A percentile compares a stretch with the other conserved stretches of the same genome.
phyloP scores from a whole-genome alignment of 2,329 filamentous ascomycete species.

The Colletotrichum godetiae region DNA sequence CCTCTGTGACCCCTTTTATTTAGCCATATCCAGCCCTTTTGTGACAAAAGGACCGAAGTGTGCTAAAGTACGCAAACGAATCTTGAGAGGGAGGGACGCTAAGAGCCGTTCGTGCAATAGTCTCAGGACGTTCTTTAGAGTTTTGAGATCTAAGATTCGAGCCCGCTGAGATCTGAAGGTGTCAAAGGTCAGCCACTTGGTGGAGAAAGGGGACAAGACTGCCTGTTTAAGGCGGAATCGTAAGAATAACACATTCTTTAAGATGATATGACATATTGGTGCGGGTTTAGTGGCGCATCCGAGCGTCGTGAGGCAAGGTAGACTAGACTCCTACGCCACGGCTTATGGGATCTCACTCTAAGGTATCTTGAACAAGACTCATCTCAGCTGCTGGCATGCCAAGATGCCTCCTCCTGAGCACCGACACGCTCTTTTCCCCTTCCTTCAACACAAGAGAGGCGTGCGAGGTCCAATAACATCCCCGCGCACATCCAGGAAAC shows the following conservation, averaged over 20 bases:
- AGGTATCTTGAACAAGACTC: too few relatives aligned
- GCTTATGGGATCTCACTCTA: too few relatives aligned
- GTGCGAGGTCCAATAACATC: too few relatives aligned
- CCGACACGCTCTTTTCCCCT: background rate
- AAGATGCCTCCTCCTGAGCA: background rate
- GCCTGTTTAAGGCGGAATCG: background rate
- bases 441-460: background rate
- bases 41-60: slow-evolving; percentile 11
- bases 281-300: slow-evolving; percentile 13
- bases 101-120: background rate
- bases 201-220: background rate
- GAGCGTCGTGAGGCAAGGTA: background rate
- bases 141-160: slow-evolving; percentile 7
- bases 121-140: slow-evolving; percentile 17
- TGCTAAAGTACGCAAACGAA: background rate
- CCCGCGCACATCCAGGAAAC: too few relatives aligned
- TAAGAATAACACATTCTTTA: background rate
- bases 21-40: background rate
- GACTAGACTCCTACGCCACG: background rate
- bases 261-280: background rate
- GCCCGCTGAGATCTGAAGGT: slow-evolving; percentile 12
- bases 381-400: background rate
- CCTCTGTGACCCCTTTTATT: slow-evolving; percentile 1
- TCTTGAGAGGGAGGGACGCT: background rate
- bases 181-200: slow-evolving; percentile 17